Conservation (phyloP, 225 moss, liverwort and hornwort species). For the Pseudisothecium myosuroides region DNA sequence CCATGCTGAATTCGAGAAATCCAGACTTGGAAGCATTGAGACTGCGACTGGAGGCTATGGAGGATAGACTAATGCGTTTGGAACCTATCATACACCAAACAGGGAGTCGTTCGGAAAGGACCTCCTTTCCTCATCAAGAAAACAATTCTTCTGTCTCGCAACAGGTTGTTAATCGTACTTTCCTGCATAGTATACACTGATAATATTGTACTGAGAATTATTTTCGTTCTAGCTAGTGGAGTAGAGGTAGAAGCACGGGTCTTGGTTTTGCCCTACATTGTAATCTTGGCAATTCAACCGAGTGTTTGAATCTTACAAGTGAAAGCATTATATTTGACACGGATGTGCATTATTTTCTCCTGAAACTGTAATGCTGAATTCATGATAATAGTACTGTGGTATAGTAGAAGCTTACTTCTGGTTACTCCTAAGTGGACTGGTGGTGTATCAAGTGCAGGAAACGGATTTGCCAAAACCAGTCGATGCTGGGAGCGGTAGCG, state of each 20-base stretch:
- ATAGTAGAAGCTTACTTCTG: not conserved
- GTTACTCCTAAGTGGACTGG: not conserved
- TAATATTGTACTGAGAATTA: not conserved
- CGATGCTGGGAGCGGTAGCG: not conserved
- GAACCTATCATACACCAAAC: constrained; percentile 1
- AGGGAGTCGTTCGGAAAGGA: not conserved
- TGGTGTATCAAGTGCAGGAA: not conserved
- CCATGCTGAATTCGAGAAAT: constrained; percentile 9
- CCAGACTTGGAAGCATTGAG: constrained; percentile 12
- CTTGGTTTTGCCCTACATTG: not conserved
- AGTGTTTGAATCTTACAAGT: not conserved
- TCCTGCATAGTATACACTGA: not conserved
- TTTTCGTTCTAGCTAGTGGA: not conserved
- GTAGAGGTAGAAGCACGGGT: not conserved
- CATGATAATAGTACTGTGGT: not conserved
- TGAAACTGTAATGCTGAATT: not conserved
- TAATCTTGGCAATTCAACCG: not conserved
- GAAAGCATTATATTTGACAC: not conserved
- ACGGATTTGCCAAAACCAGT: not conserved
- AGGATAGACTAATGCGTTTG: constrained; percentile 11
- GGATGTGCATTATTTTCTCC: not conserved
- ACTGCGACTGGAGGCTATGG: constrained; percentile 19
- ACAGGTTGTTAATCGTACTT: constrained; percentile 6
- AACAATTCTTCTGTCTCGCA: not conserved
- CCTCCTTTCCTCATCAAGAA: not conserved